Percentiles rank a stretch among this genome's conserved stretches.
Conservation (phyloP, 495 filamentous ascomycete species). For the Podospora appendiculata region DNA sequence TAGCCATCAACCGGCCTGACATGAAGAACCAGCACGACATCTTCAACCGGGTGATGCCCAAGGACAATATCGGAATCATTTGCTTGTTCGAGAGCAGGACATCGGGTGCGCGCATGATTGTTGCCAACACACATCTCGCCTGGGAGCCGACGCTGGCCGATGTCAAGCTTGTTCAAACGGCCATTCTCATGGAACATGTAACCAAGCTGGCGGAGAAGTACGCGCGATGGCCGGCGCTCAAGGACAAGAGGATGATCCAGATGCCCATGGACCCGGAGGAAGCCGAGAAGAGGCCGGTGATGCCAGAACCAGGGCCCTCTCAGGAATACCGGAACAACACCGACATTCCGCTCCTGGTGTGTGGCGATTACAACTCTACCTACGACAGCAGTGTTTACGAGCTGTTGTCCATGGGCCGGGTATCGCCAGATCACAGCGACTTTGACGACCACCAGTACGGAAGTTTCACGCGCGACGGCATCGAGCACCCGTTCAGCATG, state of each 20-base stretch:
- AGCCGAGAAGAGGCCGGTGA: conserved; percentile 19
- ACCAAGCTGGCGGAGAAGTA: conserved; percentile 77
- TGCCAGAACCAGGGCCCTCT: conserved; percentile 42
- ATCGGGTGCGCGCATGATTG: conserved; percentile 81
- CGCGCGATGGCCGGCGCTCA: conserved; percentile 62
- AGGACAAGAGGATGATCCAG: conserved; percentile 69
- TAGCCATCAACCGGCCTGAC: conserved; percentile 85
- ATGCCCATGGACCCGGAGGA: conserved; percentile 50
- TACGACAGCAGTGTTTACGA: conserved; percentile 81
- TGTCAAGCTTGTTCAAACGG: conserved; percentile 91
- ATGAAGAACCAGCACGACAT: conserved; percentile 94
- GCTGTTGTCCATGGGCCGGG: conserved; percentile 65
- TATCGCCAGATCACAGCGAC: conserved; percentile 68
- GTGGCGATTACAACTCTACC: conserved; percentile 92
- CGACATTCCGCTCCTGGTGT: conserved; percentile 85
- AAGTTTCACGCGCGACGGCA: conserved; percentile 83
- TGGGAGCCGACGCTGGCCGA: conserved; percentile 89
- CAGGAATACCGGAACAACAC: conserved; percentile 74
- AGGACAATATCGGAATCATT: conserved; percentile 89
- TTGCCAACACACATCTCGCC: conserved; percentile 87
- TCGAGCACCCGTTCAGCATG: conserved; percentile 87
- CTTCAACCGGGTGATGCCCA: conserved; percentile 95
- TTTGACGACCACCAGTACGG: conserved; percentile 68
- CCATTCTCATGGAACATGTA: conserved; percentile 86
- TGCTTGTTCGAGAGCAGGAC: conserved; percentile 83